phyloP scores from a whole-genome alignment of 306 rosid species.

The Rosa lucieae region DNA sequence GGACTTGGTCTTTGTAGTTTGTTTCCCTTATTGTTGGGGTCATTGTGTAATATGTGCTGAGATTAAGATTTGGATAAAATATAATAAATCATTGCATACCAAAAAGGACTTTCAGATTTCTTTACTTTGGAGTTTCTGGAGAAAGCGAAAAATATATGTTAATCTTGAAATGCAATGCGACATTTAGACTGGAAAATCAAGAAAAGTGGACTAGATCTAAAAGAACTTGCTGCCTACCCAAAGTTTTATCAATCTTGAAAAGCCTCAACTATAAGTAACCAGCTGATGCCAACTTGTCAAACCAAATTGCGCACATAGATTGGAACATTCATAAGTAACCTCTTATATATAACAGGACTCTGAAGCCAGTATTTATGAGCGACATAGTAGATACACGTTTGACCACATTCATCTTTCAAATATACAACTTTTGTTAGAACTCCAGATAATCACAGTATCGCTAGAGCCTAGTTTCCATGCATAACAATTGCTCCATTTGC shows the following conservation, averaged over 20 bases:
- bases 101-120: neutral
- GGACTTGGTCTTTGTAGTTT: no score
- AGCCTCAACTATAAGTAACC: neutral
- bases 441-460: slow-evolving; percentile 2
- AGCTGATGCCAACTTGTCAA: neutral
- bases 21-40: neutral
- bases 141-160: neutral
- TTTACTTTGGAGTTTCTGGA: neutral
- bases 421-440: slow-evolving; percentile 9
- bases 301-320: neutral
- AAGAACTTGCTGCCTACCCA: neutral
- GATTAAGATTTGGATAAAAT: neutral
- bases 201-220: neutral
- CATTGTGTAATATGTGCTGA: neutral
- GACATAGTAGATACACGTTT: neutral
- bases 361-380: slow-evolving; percentile 1
- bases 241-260: neutral
- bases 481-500: slow-evolving; percentile 23
- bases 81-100: neutral
- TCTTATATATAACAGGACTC: neutral
- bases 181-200: neutral
- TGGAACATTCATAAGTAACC: neutral
- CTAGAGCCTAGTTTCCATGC: slow-evolving; percentile 27
- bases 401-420: slow-evolving; percentile 15
- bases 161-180: neutral